Conservation (phyloP, 495 filamentous ascomycete genomes). For the Aspergillus mulundensis region DNA sequence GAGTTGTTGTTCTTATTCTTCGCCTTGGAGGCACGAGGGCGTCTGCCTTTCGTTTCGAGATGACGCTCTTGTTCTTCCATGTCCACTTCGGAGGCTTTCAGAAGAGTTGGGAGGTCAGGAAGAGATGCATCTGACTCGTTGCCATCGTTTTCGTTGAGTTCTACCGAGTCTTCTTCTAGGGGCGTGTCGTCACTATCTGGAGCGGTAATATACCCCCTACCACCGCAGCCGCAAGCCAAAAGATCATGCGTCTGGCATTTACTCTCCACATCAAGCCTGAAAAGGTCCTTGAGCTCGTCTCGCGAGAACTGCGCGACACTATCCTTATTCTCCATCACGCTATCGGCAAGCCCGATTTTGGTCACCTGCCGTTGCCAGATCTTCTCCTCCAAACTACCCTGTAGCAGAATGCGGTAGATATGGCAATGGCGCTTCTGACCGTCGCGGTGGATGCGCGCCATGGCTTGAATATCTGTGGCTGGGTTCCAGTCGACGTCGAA, state of each 20-base stretch:
- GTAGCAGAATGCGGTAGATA: slow-evolving; percentile 70
- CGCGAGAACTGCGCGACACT: slow-evolving; percentile 56
- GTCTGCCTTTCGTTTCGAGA: slow-evolving; percentile 22
- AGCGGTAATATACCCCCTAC: slow-evolving; percentile 39
- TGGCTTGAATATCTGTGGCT: slow-evolving; percentile 76
- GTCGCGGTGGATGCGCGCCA: slow-evolving; percentile 79
- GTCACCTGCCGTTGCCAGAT: slow-evolving; percentile 80
- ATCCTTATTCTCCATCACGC: slow-evolving; percentile 61
- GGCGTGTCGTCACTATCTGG: slow-evolving; percentile 1
- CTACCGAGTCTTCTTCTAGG: slow-evolving; percentile 20
- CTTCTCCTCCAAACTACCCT: slow-evolving; percentile 76
- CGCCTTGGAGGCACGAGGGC: neutral
- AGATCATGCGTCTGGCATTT: slow-evolving; percentile 65
- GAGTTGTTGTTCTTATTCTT: neutral
- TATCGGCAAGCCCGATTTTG: slow-evolving; percentile 67
- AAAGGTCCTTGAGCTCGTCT: slow-evolving; percentile 69
- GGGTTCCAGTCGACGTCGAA: slow-evolving; percentile 88
- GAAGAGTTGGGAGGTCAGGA: slow-evolving; percentile 36
- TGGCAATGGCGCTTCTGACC: slow-evolving; percentile 67
- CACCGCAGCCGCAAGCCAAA: slow-evolving; percentile 63
- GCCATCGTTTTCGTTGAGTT: slow-evolving; percentile 23
- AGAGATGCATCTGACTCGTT: slow-evolving; percentile 26
- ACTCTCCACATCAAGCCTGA: slow-evolving; percentile 59
- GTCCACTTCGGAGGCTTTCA: slow-evolving; percentile 58
- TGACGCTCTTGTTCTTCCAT: slow-evolving; percentile 56